A percentile compares a stretch with the other conserved stretches of the same genome.
These are phyloP conservation scores for Lumnitzera littorea DNA, from an alignment of 345 rosid species.

Conservation along the genomic window DNA sequence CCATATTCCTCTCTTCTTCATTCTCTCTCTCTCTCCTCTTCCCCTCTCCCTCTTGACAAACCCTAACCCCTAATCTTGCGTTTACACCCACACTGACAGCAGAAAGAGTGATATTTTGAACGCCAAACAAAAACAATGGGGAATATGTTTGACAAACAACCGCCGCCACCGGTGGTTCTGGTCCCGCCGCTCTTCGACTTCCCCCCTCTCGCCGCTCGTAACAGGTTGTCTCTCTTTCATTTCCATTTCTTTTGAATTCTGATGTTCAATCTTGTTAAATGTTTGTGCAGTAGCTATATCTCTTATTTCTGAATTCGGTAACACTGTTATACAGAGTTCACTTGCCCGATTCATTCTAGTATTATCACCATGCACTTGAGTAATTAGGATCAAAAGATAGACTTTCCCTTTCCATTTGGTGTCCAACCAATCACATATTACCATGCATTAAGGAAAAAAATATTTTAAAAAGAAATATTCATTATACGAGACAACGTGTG, in stretches of 20 bases:
- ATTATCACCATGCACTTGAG: too few species aligned
- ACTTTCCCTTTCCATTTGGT: too few species aligned
- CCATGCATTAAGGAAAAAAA: too few species aligned
- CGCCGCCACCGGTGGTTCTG: conserved; percentile 80
- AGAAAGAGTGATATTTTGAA: too few species aligned
- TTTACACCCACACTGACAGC: too few species aligned
- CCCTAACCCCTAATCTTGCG: background rate
- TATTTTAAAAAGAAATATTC: too few species aligned
- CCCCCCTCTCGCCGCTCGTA: conserved; percentile 88
- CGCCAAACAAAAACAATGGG: conserved; percentile 30
- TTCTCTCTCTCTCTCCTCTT: background rate
- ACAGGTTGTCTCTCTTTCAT: conserved; percentile 30
- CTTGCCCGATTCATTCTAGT: too few species aligned
- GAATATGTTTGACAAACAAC: conserved; percentile 45
- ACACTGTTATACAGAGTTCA: too few species aligned
- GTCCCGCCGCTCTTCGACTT: conserved; percentile 92
- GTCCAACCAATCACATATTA: too few species aligned
- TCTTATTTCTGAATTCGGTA: too few species aligned
- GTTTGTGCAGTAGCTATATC: background rate
- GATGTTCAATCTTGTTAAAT: background rate
- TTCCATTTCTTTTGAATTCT: background rate
- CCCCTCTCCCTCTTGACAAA: background rate
- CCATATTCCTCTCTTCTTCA: background rate
- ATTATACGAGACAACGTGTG: too few species aligned
- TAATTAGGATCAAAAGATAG: too few species aligned